Evolutionary conservation across 129 eudicot species (phyloP), one percentile per base, ranked within the genome.

Genomic region (Artemisia tridentata): DNA sequence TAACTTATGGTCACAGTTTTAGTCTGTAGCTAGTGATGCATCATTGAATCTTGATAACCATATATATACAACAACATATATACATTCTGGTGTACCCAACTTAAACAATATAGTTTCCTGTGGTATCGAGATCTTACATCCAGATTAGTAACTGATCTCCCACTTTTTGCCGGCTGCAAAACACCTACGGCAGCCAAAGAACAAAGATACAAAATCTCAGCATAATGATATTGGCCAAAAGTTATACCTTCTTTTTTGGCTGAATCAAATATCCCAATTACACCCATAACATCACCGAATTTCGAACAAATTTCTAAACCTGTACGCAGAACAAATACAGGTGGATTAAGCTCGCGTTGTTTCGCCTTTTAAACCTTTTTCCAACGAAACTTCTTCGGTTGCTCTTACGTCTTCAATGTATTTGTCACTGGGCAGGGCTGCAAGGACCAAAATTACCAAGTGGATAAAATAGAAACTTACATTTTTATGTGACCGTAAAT

Each of bases 101-200:
- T 25, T 25, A 25, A 25, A 25, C 3, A 25, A 3, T 25, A 25
- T 25, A 25, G 29, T 25, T 25, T 25, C 29, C 3, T 3, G 3
- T 25, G 29, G 29, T 25, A 67, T 54, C 41, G 75, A 11, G 72
- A 13, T 59, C 45, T 69, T 4, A 59, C 45, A 38, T 29, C 76
- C 65, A 72, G 79, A 78, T 61, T 82, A 68, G 86, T 67, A 74
- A 50, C 73, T 0, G 79, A 68, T 59, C 77, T 71, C 59, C 95
- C 95, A 65, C 97, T 91, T 71, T 87, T 91, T 6, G 95, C 95
- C 0, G 92, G 95, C 80, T 82, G 92, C 46, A 91, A 81, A 69
- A 85, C 79, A 15, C 97, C 97, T 49, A 85, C 69, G 68, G 97
- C 87, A 50, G 97, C 97, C 63, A 95, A 91, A 67, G 97, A 88